Evolutionary conservation across 2,329 filamentous ascomycete genomes (phyloP).

Genomic region (Monosporascus sp.): DNA sequence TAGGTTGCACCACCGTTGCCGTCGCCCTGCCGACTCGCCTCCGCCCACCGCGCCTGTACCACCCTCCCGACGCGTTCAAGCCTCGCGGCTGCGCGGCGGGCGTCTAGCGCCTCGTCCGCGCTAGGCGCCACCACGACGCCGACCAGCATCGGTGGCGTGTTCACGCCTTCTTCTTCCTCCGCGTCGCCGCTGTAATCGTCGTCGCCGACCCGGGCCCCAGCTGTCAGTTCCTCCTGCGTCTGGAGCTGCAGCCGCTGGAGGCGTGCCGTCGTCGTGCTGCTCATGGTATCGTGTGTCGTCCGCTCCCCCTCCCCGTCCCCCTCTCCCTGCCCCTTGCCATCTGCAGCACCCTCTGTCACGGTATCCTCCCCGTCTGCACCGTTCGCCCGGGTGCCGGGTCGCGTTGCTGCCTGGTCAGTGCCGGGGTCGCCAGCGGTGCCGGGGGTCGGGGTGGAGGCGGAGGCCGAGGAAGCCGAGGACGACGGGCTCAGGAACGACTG

Average conservation of each 20-base stretch:
- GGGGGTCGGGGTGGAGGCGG: conserved; percentile 1
- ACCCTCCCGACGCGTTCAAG: conserved; percentile 50
- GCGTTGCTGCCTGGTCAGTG: background rate
- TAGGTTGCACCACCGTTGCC: background rate
- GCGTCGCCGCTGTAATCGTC: conserved; percentile 3
- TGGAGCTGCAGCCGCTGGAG: conserved; percentile 4
- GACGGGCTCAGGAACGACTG: conserved; percentile 20
- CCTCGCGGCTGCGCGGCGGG: conserved; percentile 45
- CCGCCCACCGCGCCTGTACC: conserved; percentile 50
- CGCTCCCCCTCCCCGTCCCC: background rate
- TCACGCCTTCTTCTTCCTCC: conserved; percentile 13
- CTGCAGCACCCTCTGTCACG: background rate
- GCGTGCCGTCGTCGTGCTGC: background rate
- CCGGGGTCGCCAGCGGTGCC: background rate
- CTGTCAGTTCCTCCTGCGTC: background rate
- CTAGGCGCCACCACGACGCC: conserved; percentile 48
- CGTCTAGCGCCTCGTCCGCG: conserved; percentile 43
- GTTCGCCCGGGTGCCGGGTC: background rate
- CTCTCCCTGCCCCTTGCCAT: background rate
- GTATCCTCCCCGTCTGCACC: background rate
- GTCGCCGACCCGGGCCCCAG: conserved; percentile 1
- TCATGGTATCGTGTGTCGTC: background rate
- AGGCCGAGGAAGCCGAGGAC: background rate
- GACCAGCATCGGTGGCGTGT: conserved; percentile 47
- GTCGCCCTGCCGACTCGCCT: conserved; percentile 16